Evolutionary conservation across 768 basidiomycete genomes (phyloP).

Genomic region (Leucocoprinus leucothites): DNA sequence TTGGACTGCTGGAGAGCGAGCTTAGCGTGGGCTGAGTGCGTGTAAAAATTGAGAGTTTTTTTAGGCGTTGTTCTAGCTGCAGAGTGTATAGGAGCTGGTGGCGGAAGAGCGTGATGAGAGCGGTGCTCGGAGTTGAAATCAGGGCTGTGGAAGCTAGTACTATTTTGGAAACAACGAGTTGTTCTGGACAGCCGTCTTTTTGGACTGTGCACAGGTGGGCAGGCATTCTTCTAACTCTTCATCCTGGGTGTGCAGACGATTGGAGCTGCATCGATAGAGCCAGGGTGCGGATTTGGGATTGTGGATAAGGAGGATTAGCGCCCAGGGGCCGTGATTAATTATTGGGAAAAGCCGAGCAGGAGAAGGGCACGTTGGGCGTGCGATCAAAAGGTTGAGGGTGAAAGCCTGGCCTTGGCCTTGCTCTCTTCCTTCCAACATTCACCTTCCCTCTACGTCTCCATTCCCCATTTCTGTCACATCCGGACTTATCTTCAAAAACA

Average conservation of each 20-base stretch:
- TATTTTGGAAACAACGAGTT: slow-evolving; percentile 5
- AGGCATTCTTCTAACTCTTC: background rate
- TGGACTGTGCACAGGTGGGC: background rate
- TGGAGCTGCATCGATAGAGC: slow-evolving; percentile 11
- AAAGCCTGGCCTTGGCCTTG: slow-evolving; percentile 60
- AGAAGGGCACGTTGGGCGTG: slow-evolving; percentile 69
- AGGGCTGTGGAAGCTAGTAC: slow-evolving; percentile 16
- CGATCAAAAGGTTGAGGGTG: slow-evolving; percentile 64
- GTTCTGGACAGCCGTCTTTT: background rate
- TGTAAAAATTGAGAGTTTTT: background rate
- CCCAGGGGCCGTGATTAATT: slow-evolving; percentile 22
- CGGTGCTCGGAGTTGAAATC: slow-evolving; percentile 27
- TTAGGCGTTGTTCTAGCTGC: background rate
- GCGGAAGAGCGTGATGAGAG: background rate
- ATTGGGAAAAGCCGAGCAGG: slow-evolving; percentile 44
- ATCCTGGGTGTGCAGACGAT: background rate
- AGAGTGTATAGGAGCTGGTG: background rate
- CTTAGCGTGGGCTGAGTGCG: background rate
- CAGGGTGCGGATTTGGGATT: background rate
- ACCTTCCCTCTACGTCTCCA: slow-evolving; percentile 26
- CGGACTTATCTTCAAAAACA: slow-evolving; percentile 18
- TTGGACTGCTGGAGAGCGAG: background rate
- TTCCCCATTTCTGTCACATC: slow-evolving; percentile 28
- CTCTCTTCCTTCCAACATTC: slow-evolving; percentile 46
- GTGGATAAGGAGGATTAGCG: slow-evolving; percentile 10